A percentile compares a stretch with the other conserved stretches of the same genome.
Evolutionary conservation across 768 basidiomycete genomes (phyloP).

Genomic region (Boletus edulis): DNA sequence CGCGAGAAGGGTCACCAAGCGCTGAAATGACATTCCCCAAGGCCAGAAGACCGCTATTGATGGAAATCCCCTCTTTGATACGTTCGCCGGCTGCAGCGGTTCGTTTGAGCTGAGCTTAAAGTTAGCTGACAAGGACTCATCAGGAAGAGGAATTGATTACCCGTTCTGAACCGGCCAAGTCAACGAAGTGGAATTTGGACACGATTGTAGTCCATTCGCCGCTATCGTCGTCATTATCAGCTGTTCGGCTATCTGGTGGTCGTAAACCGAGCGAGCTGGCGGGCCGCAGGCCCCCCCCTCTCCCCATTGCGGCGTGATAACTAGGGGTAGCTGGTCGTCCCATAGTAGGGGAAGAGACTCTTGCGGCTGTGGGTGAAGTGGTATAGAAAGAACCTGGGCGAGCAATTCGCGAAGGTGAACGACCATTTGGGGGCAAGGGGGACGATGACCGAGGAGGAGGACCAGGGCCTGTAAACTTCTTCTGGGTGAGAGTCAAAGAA

Average conservation of each 20-base stretch:
- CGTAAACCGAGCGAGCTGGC: slow-evolving; percentile 77
- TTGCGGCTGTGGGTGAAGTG: slow-evolving; percentile 33
- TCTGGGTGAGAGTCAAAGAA: slow-evolving; percentile 91
- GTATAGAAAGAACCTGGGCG: slow-evolving; percentile 79
- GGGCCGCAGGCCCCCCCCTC: slow-evolving; percentile 67
- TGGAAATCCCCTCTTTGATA: slow-evolving; percentile 98
- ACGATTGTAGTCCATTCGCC: slow-evolving; percentile 89
- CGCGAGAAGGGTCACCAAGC: slow-evolving; percentile 87
- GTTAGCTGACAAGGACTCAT: slow-evolving; percentile 13
- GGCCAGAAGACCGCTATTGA: slow-evolving; percentile 94
- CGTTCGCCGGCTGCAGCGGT: slow-evolving; percentile 95
- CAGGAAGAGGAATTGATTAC: slow-evolving; percentile 39
- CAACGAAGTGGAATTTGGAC: slow-evolving; percentile 98
- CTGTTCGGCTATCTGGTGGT: slow-evolving; percentile 42
- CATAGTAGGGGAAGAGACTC: slow-evolving; percentile 74
- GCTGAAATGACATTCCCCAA: slow-evolving; percentile 99
- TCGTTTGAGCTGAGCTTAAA: slow-evolving; percentile 71
- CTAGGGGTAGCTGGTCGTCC: slow-evolving; percentile 79
- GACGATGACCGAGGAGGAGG: slow-evolving; percentile 73
- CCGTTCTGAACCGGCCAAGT: slow-evolving; percentile 94
- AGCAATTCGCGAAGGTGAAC: slow-evolving; percentile 75
- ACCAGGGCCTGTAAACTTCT: slow-evolving; percentile 73
- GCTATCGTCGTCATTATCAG: slow-evolving; percentile 52
- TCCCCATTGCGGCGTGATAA: slow-evolving; percentile 70
- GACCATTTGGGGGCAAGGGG: slow-evolving; percentile 69